These are phyloP conservation scores for Neospora caninum DNA, from an alignment of 169 alveolate species.

Conservation along the genomic window DNA sequence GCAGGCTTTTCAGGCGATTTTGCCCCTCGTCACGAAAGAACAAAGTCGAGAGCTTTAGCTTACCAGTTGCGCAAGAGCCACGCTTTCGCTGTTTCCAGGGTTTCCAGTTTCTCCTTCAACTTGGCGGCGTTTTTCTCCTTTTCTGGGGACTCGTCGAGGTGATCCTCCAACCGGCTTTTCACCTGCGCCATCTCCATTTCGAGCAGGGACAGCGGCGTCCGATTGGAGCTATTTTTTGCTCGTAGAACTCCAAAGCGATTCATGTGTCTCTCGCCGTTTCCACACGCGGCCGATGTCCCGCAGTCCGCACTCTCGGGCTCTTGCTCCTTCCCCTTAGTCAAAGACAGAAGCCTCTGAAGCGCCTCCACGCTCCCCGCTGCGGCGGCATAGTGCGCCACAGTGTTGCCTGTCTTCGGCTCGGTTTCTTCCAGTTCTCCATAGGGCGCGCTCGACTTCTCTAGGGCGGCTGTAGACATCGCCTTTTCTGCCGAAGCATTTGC, in stretches of 20 bases:
- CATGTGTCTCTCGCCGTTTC: background rate
- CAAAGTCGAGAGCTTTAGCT: background rate
- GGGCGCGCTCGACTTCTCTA: too few species aligned
- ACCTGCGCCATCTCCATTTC: slow-evolving; percentile 5
- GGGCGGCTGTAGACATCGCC: background rate
- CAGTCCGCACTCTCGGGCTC: background rate
- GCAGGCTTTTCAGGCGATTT: too few species aligned
- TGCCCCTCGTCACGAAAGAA: too few species aligned
- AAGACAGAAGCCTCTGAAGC: background rate
- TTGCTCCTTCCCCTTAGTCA: background rate
- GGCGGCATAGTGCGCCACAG: background rate
- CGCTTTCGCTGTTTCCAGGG: background rate
- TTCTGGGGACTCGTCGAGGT: background rate
- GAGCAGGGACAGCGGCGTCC: background rate
- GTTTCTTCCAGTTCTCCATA: background rate
- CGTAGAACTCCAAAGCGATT: background rate
- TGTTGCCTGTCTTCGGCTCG: background rate
- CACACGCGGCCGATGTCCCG: too few species aligned
- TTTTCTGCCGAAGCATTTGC: background rate
- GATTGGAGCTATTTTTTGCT: background rate
- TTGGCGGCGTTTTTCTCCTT: background rate
- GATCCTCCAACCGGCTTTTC: background rate
- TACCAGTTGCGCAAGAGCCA: background rate
- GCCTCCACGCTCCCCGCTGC: background rate
- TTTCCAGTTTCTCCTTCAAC: background rate